Evolutionary conservation across 495 filamentous ascomycete genomes (phyloP).

Genomic region (Barbatosphaeria neglecta): DNA sequence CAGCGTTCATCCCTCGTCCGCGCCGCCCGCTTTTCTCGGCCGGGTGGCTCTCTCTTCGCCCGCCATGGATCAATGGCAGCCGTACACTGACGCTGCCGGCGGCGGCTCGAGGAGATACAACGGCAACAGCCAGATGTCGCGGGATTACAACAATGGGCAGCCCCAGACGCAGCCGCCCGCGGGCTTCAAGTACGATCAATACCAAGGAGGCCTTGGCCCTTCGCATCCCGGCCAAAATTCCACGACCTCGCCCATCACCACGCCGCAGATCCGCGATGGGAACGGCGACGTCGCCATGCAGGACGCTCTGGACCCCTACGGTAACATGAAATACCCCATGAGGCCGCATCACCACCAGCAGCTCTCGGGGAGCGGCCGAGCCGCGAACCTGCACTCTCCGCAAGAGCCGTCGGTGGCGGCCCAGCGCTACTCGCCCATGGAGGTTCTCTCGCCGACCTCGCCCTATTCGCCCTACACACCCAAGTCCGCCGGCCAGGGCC

Average conservation of each 20-base stretch:
- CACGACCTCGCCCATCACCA: conserved; percentile 52
- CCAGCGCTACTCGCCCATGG: conserved; percentile 92
- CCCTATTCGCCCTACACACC: conserved; percentile 41
- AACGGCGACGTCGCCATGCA: conserved; percentile 87
- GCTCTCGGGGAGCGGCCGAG: conserved; percentile 30
- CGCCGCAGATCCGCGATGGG: conserved; percentile 56
- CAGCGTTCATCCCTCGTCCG: too few species aligned
- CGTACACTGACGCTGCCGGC: conserved; percentile 34
- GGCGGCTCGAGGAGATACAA: conserved; percentile 39
- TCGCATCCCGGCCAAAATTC: conserved; percentile 44
- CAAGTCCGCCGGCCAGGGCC: conserved; percentile 25
- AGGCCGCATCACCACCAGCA: conserved; percentile 54
- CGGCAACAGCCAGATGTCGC: conserved; percentile 30
- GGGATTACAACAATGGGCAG: conserved; percentile 26
- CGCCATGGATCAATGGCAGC: conserved; percentile 49
- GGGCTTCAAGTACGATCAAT: conserved; percentile 64
- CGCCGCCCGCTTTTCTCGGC: not conserved
- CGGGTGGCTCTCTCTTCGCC: conserved; percentile 11
- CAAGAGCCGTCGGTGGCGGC: conserved; percentile 73
- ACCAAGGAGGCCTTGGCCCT: conserved; percentile 47
- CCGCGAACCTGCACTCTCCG: conserved; percentile 43
- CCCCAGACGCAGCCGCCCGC: conserved; percentile 45
- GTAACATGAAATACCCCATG: conserved; percentile 56
- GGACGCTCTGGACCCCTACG: conserved; percentile 73
- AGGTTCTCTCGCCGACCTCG: conserved; percentile 51